Conservation (phyloP, 495 filamentous ascomycete species). For the Physcia stellaris region DNA sequence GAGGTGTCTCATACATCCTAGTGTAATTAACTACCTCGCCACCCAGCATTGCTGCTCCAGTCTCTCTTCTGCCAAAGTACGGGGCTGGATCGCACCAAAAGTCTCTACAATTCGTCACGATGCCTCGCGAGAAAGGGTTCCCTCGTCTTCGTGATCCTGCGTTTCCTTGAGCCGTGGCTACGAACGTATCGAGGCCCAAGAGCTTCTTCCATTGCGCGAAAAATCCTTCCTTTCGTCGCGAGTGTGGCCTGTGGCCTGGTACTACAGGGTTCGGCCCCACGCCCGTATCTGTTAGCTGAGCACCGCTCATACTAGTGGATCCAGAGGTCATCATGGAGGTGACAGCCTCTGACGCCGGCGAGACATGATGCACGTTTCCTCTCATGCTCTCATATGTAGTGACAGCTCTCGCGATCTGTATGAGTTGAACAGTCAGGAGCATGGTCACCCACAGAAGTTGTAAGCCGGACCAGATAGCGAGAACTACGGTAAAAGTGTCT, state of each 20-base stretch:
- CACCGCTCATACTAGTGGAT: slow-evolving; percentile 49
- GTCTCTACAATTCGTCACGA: slow-evolving; percentile 79
- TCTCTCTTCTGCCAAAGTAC: slow-evolving; percentile 59
- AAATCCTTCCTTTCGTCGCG: slow-evolving; percentile 40
- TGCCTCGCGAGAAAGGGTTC: slow-evolving; percentile 76
- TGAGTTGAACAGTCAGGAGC: slow-evolving; percentile 81
- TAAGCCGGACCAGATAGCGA: slow-evolving; percentile 61
- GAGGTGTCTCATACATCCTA: slow-evolving; percentile 73
- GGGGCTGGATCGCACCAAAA: slow-evolving; percentile 91
- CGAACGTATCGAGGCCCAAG: slow-evolving; percentile 82
- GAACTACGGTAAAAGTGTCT: slow-evolving; percentile 71
- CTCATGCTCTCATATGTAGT: slow-evolving; percentile 95
- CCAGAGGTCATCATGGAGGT: slow-evolving; percentile 68
- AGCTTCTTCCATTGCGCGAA: slow-evolving; percentile 69
- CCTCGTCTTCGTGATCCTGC: slow-evolving; percentile 36
- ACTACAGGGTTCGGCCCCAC: slow-evolving; percentile 35
- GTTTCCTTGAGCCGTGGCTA: slow-evolving; percentile 62
- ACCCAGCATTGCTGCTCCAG: slow-evolving; percentile 54
- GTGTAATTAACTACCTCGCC: slow-evolving; percentile 77
- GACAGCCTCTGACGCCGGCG: slow-evolving; percentile 47
- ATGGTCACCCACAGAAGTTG: slow-evolving; percentile 92
- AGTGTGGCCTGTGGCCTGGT: slow-evolving; percentile 6
- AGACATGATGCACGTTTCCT: slow-evolving; percentile 42
- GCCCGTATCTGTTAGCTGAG: slow-evolving; percentile 46
- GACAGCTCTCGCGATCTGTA: slow-evolving; percentile 80